Evolutionary conservation across 345 rosid genomes (phyloP), one percentile per base, ranked within the genome.

Genomic region (Salix caprea): DNA sequence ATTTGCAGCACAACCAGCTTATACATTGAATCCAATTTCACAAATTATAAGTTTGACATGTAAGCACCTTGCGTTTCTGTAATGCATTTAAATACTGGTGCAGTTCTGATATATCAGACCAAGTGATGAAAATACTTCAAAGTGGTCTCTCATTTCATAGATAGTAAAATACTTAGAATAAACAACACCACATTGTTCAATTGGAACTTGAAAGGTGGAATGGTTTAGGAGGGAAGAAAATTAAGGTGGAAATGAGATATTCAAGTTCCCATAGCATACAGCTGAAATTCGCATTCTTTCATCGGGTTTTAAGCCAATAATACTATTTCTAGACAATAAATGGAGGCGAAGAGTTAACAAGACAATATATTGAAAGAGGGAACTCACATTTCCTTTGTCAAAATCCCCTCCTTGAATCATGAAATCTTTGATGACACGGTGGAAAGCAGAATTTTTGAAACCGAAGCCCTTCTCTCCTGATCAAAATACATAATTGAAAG

Each of bases 401-500:
- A 94, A 96, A 81, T 96, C 98, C 24, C 99, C 99, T 79, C 99
- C 99, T 78, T 94, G 99, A 83, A 96, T 96, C 99, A 96, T 91
- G 86, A 93, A 96, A 88, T 96, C 98, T 73, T 84, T 90, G 79
- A 96, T 96, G 69, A 94, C 97, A 65, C 99, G 98, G 78, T 96
- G 99, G 74, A 96, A 87, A 0, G 88, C 32, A 2, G 94, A 94
- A 75, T 88, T 88, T 74, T 92, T 96, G 85, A 82, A 96, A 5
- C 99, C 98, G 67, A 94, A 96, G n/a, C 99, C 97, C 77, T 92
- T 96, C 79, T 96, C 99, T 70, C 99, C 98, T 96, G 73, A 81
- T 65, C 62, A 76, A 79, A 42, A 82, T 62, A 40, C 75, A 70
- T 4, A 42, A 52, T 28, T 39, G 26, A 73, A 56, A 56, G 50